Evolutionary conservation across 148 eudicot species (phyloP).

Genomic region (Heliosperma pusillum): DNA sequence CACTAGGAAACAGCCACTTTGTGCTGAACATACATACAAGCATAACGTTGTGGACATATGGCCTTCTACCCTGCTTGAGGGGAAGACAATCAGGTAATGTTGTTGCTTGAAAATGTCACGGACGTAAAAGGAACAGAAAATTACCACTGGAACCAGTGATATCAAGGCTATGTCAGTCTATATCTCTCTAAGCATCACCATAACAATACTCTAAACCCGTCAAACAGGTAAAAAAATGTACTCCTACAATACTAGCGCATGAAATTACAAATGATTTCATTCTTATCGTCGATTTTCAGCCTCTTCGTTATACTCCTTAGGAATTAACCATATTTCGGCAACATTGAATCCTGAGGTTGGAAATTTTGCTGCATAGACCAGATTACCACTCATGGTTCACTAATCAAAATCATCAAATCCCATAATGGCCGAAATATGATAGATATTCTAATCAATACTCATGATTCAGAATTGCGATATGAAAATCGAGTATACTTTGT

Average conservation of each 20-base stretch:
- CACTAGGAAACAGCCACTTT: no score
- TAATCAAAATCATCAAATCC: not conserved
- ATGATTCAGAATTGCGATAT: no score
- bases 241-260: no score
- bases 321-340: not conserved
- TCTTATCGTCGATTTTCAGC: not conserved
- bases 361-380: not conserved
- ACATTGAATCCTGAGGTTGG: not conserved
- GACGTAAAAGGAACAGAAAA: not conserved
- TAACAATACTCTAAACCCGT: no score
- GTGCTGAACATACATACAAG: not conserved
- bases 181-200: not conserved
- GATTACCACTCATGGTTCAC: not conserved
- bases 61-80: no score
- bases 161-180: not conserved
- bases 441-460: no score
- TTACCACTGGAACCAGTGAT: not conserved
- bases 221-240: no score
- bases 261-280: no score
- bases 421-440: not conserved
- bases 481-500: not conserved
- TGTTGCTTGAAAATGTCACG: no score
- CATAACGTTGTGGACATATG: no score
- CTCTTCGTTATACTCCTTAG: not conserved
- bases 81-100: no score